Conservation (phyloP, 1,284 basidiomycete genomes). For the Leccinum subfulvum region DNA sequence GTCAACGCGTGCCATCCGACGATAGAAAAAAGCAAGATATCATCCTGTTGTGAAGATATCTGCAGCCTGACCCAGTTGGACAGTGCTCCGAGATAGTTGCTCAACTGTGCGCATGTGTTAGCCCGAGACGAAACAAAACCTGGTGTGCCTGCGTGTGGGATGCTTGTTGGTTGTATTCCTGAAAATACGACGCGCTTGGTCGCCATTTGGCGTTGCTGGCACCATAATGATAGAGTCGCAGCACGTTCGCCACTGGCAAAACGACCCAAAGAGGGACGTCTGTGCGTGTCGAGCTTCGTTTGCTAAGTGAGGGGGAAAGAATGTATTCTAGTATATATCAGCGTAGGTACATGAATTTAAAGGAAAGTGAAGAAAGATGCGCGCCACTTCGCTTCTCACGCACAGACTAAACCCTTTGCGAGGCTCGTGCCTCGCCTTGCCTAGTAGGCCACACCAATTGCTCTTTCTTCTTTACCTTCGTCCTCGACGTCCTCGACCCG, state of each 20-base stretch:
- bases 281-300: not conserved
- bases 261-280: slow-evolving; percentile 4
- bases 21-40: slow-evolving; percentile 79
- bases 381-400: too few species aligned
- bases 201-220: slow-evolving; percentile 5
- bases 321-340: not conserved
- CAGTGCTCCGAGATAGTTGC: slow-evolving; percentile 90
- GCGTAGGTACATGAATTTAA: not conserved
- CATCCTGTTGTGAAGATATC: slow-evolving; percentile 52
- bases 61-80: slow-evolving; percentile 87
- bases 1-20: slow-evolving; percentile 93
- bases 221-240: not conserved
- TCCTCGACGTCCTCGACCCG: slow-evolving; percentile 9
- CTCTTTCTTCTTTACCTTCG: not conserved
- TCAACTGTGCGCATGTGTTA: slow-evolving; percentile 56
- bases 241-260: not conserved
- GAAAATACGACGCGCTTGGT: slow-evolving; percentile 60
- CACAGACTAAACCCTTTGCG: too few species aligned
- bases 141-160: slow-evolving; percentile 67
- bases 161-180: slow-evolving; percentile 83
- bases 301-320: not conserved
- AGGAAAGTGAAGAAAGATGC: too few species aligned
- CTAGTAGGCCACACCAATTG: slow-evolving; percentile 23
- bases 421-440: too few species aligned
- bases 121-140: not conserved